These are phyloP conservation scores for Trichophyton schoenleinii DNA, from an alignment of 2,329 filamentous ascomycete genomes.

Conservation along the genomic window DNA sequence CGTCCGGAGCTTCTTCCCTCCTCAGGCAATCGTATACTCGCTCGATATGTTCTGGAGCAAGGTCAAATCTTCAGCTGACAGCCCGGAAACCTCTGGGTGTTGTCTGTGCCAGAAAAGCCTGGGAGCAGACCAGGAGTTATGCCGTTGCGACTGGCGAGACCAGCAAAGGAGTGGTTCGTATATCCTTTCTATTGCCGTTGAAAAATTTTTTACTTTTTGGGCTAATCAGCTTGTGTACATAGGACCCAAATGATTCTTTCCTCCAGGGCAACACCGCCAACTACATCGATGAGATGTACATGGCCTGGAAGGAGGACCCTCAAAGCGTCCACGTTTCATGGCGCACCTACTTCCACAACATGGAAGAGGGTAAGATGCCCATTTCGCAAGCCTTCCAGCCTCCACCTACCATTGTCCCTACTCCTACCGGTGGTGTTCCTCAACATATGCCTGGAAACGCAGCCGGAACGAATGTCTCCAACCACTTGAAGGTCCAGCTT, in stretches of 20 bases:
- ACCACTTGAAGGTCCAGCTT: constrained; percentile 96
- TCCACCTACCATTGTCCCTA: constrained; percentile 79
- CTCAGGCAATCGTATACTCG: constrained; percentile 22
- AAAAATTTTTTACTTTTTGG: not conserved
- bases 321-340: constrained; percentile 92
- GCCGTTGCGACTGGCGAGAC: constrained; percentile 47
- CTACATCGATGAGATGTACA: constrained; percentile 99
- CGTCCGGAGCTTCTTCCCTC: constrained; percentile 27
- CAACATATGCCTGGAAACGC: constrained; percentile 55
- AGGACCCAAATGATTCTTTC: constrained; percentile 90
- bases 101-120: constrained; percentile 25
- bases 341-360: constrained; percentile 99
- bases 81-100: constrained; percentile 33
- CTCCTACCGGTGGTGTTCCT: constrained; percentile 64
- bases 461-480: constrained; percentile 71
- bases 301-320: constrained; percentile 91
- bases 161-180: constrained; percentile 48
- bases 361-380: constrained; percentile 96
- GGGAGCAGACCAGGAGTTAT: constrained; percentile 41
- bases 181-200: constrained; percentile 9
- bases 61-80: constrained; percentile 23
- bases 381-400: constrained; percentile 94
- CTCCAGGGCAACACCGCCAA: constrained; percentile 93
- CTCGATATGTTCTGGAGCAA: constrained; percentile 8
- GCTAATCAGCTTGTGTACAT: not conserved